Evolutionary conservation across 495 filamentous ascomycete genomes (phyloP).

Genomic region (Recurvomyces mirabilis): DNA sequence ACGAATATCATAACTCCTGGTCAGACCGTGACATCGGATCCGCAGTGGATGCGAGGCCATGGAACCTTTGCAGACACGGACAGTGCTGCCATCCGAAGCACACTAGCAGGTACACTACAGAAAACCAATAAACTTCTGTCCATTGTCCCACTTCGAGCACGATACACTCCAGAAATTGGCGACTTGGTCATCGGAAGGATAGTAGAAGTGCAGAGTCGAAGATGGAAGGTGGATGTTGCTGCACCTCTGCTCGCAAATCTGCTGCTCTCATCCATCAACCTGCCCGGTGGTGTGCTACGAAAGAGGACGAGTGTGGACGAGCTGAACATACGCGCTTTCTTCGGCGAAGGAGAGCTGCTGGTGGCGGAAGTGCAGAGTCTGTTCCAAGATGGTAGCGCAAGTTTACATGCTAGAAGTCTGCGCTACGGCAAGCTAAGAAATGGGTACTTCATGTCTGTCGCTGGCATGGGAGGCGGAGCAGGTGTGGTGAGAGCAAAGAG

Average conservation of each 20-base stretch:
- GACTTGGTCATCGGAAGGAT: conserved; percentile 92
- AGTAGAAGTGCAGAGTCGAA: conserved; percentile 73
- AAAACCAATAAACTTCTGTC: conserved; percentile 95
- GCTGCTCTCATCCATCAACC: conserved; percentile 78
- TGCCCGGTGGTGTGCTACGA: conserved; percentile 85
- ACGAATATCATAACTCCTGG: conserved; percentile 73
- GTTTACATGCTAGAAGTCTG: conserved; percentile 75
- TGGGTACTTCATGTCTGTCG: conserved; percentile 73
- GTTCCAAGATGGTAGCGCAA: conserved; percentile 67
- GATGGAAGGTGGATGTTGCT: conserved; percentile 90
- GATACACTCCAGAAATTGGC: conserved; percentile 90
- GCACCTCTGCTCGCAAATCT: conserved; percentile 71
- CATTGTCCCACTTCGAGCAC: conserved; percentile 76
- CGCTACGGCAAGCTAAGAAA: conserved; percentile 94
- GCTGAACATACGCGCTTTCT: conserved; percentile 77
- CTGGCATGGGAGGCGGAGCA: conserved; percentile 62
- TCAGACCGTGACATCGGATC: conserved; percentile 74
- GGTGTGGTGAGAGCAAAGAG: conserved; percentile 70
- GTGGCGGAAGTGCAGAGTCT: conserved; percentile 84
- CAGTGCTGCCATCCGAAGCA: conserved; percentile 56
- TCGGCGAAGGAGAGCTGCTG: conserved; percentile 94
- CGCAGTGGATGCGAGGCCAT: conserved; percentile 70
- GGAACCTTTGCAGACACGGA: conserved; percentile 36
- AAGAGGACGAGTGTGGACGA: conserved; percentile 89
- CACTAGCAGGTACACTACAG: conserved; percentile 73